A percentile compares a stretch with the other conserved stretches of the same genome.
Evolutionary conservation across 441 rosid species (phyloP).

Genomic region (Syzygium syzygioides): DNA sequence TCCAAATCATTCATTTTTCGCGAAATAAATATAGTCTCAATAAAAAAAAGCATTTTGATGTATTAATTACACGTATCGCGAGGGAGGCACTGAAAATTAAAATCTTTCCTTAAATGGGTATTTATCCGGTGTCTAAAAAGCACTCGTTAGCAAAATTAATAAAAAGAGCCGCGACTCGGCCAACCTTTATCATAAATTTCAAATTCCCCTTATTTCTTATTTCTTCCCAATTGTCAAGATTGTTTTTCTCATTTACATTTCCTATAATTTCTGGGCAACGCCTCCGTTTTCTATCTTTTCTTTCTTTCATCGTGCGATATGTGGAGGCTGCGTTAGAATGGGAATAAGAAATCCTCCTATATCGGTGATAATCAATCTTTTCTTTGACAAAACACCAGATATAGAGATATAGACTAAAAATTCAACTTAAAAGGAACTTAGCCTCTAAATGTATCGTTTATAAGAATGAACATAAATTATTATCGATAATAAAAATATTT

Average conservation of each 20-base stretch:
- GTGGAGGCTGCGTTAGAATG: background rate
- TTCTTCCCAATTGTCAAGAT: background rate
- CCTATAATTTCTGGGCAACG: background rate
- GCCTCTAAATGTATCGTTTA: background rate
- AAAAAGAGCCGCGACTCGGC: background rate
- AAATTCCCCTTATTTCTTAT: background rate
- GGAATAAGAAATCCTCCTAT: background rate
- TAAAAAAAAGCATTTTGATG: background rate
- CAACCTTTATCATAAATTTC: background rate
- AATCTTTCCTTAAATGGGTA: background rate
- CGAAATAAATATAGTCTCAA: rapidly evolving
- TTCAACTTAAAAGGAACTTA: background rate
- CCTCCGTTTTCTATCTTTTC: background rate
- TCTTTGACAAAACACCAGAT: background rate
- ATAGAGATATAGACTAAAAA: background rate
- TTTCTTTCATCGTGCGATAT: background rate
- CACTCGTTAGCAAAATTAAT: background rate
- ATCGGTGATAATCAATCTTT: background rate
- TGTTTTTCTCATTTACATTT: background rate
- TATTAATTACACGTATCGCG: too few relatives aligned
- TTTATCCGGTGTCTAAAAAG: background rate
- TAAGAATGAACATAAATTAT: background rate
- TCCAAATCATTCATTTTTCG: too few relatives aligned
- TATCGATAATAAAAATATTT: background rate
- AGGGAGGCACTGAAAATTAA: background rate